A percentile compares a stretch with the other conserved stretches of the same genome.
These are phyloP conservation scores for Bipolaris victoriae DNA, from an alignment of 2,329 filamentous ascomycete genomes.

Conservation along the genomic window DNA sequence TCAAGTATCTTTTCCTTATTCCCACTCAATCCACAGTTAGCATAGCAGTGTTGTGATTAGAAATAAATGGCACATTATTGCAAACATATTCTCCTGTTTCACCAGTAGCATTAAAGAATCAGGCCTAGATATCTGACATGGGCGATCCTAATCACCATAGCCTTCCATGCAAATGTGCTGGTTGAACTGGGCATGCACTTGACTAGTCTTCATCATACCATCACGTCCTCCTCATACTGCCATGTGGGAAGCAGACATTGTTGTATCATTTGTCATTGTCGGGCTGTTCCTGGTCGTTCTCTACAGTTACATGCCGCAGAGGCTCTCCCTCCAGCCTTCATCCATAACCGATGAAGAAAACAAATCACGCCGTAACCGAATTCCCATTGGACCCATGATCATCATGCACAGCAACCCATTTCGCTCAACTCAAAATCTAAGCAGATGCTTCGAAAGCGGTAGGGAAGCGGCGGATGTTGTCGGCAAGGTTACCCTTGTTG, in stretches of 20 bases:
- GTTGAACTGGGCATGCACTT: background rate
- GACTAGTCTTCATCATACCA: background rate
- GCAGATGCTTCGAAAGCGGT: constrained; percentile 72
- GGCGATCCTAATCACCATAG: background rate
- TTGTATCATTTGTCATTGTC: constrained; percentile 46
- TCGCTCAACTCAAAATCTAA: constrained; percentile 32
- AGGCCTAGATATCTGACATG: background rate
- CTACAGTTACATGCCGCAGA: constrained; percentile 37
- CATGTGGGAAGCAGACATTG: background rate
- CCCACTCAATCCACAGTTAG: constrained; percentile 9
- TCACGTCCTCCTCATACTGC: background rate
- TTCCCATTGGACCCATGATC: constrained; percentile 45
- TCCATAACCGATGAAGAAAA: constrained; percentile 44
- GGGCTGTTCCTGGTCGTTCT: constrained; percentile 36
- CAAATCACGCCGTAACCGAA: constrained; percentile 48
- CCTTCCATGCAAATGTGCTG: background rate
- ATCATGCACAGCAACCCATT: constrained; percentile 32
- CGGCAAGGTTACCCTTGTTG: constrained; percentile 84
- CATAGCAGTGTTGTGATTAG: constrained; percentile 5
- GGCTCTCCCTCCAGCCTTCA: constrained; percentile 37
- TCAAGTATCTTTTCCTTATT: background rate
- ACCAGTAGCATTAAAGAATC: background rate
- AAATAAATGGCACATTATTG: background rate
- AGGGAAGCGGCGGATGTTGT: constrained; percentile 95
- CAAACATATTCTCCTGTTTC: background rate